Conservation (phyloP, 495 filamentous ascomycete genomes). For the Neurospora sp. region DNA sequence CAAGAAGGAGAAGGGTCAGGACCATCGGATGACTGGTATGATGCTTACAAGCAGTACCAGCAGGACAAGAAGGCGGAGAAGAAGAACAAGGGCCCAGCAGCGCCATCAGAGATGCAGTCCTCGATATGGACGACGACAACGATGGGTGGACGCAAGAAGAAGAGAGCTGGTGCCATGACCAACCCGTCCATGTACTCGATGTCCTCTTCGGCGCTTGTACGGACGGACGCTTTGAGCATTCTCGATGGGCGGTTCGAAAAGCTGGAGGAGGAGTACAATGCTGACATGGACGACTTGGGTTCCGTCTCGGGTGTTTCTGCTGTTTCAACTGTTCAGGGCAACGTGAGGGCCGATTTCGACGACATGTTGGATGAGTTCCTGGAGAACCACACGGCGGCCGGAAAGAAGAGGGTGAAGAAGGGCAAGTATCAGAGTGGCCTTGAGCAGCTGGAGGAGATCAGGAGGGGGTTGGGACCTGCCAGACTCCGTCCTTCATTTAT, state of each 20-base stretch:
- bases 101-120: constrained; percentile 55
- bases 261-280: constrained; percentile 74
- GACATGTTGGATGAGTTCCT: constrained; percentile 91
- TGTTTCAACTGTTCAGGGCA: constrained; percentile 44
- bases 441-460: constrained; percentile 82
- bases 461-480: constrained; percentile 73
- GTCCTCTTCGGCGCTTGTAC: constrained; percentile 78
- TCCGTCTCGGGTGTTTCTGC: constrained; percentile 37
- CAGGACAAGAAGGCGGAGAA: constrained; percentile 50
- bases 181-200: constrained; percentile 91
- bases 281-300: constrained; percentile 54
- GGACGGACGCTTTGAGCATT: constrained; percentile 79
- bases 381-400: constrained; percentile 59
- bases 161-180: constrained; percentile 83
- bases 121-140: constrained; percentile 74
- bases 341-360: constrained; percentile 66
- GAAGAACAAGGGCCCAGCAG: constrained; percentile 29
- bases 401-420: constrained; percentile 76
- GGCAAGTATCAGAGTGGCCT: constrained; percentile 72
- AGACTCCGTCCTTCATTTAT: constrained; percentile 9
- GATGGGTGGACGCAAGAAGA: constrained; percentile 65
- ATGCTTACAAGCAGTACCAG: constrained; percentile 85
- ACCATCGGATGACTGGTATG: constrained; percentile 62
- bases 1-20: constrained; percentile 32
- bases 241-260: constrained; percentile 88